phyloP scores from a whole-genome alignment of 1,284 basidiomycete species.

The Boletus mariae region DNA sequence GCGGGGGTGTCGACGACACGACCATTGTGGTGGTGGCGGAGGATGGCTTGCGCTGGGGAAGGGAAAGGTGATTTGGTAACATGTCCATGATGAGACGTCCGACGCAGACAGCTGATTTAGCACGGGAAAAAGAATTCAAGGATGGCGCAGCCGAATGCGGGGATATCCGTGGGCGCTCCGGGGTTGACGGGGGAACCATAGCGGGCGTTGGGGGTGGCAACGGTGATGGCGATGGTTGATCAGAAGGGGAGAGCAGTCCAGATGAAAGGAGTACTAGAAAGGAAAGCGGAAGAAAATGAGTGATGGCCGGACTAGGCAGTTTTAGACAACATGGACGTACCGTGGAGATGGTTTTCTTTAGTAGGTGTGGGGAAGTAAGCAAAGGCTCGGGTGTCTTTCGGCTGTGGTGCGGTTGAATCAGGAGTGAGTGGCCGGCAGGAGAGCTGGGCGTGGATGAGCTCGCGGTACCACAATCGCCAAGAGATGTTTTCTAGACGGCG shows the following conservation, averaged over 20 bases:
- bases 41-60: slow-evolving; percentile 17
- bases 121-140: slow-evolving; percentile 15
- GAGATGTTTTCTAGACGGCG: slow-evolving; percentile 79
- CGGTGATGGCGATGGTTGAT: slow-evolving; percentile 28
- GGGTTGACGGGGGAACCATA: slow-evolving; percentile 23
- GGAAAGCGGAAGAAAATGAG: slow-evolving; percentile 18
- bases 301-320: slow-evolving; percentile 6
- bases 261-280: slow-evolving; percentile 22
- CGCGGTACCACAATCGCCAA: slow-evolving; percentile 81
- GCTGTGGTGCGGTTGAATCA: slow-evolving; percentile 29
- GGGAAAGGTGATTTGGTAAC: slow-evolving; percentile 35
- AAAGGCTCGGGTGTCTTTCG: slow-evolving; percentile 17
- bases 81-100: slow-evolving; percentile 59
- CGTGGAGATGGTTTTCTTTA: slow-evolving; percentile 11
- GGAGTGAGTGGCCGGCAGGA: slow-evolving; percentile 32
- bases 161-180: slow-evolving; percentile 31
- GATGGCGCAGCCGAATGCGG: slow-evolving; percentile 9
- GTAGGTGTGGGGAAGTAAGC: slow-evolving; percentile 24
- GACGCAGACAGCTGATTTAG: slow-evolving; percentile 35
- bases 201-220: slow-evolving; percentile 22
- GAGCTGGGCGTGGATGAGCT: slow-evolving; percentile 41
- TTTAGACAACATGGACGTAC: slow-evolving; percentile 21
- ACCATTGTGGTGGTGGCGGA: not conserved
- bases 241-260: slow-evolving; percentile 29
- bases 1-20: slow-evolving; percentile 4